Evolutionary conservation across 108 stramenopile genomes (phyloP).

Genomic region (Epipyxis sp.): DNA sequence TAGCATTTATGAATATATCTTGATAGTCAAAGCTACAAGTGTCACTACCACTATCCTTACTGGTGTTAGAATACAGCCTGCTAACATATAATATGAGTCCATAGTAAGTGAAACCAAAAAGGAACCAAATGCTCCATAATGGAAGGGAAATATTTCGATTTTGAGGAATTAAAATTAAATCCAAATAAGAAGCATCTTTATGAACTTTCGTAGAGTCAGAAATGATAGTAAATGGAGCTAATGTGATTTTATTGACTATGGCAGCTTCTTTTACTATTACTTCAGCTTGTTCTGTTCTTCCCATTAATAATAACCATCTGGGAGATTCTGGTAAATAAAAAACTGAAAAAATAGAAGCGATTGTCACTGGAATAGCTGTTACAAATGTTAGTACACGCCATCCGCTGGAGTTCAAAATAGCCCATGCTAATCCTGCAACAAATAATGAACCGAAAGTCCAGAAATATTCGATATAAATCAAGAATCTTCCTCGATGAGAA

Average conservation of each 20-base stretch:
- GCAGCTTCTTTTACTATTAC: neutral
- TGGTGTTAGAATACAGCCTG: neutral
- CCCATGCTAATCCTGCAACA: conserved; percentile 64
- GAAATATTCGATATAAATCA: conserved; percentile 69
- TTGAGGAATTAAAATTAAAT: neutral
- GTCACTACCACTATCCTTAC: conserved; percentile 7
- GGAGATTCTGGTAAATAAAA: conserved; percentile 71
- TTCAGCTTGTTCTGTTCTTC: conserved; percentile 59
- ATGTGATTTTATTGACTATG: neutral
- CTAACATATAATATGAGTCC: conserved; percentile 1
- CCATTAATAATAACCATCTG: conserved; percentile 63
- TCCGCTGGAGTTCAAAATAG: conserved; percentile 32
- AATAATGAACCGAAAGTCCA: conserved; percentile 71
- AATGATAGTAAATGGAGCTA: neutral
- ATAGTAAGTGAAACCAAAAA: conserved; percentile 31
- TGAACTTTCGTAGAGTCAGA: neutral
- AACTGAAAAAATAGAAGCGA: conserved; percentile 60
- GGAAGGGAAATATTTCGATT: neutral
- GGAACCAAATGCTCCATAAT: conserved; percentile 8
- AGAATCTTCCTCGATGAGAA: conserved; percentile 45
- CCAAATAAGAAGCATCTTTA: conserved; percentile 3
- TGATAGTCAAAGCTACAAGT: conserved; percentile 10
- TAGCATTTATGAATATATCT: conserved; percentile 1
- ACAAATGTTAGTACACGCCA: conserved; percentile 68
- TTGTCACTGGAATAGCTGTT: conserved; percentile 62